phyloP scores from a whole-genome alignment of 805 yeast genomes.

The Saturnispora gosingensis region DNA sequence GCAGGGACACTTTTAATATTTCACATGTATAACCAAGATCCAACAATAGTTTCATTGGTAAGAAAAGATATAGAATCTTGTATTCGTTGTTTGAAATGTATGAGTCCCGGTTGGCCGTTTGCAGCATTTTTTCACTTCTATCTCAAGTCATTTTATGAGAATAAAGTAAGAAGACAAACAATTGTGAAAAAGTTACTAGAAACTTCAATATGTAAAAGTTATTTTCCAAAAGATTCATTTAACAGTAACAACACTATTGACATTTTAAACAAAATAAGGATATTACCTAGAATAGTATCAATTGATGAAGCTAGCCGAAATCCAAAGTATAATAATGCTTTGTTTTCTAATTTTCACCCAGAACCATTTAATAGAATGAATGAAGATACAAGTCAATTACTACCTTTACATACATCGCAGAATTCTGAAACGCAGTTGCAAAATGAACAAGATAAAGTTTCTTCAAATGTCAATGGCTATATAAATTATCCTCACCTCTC shows the following conservation, averaged over 20 bases:
- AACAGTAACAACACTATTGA: constrained; percentile 3
- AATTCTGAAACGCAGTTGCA: not conserved
- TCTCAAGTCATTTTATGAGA: constrained; percentile 35
- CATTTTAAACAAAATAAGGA: constrained; percentile 1
- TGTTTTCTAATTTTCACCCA: not conserved
- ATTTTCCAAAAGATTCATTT: not conserved
- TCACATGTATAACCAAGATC: constrained; percentile 37
- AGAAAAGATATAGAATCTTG: constrained; percentile 17
- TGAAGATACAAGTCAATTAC: not conserved
- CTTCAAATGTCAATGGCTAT: not conserved
- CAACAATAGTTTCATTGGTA: constrained; percentile 19
- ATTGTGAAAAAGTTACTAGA: constrained; percentile 13
- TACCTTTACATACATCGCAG: not conserved
- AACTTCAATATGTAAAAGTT: not conserved
- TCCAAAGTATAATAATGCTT: not conserved
- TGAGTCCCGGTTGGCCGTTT: constrained; percentile 46
- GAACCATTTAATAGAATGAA: not conserved
- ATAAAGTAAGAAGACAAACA: constrained; percentile 21
- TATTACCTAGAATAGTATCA: not conserved
- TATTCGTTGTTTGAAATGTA: constrained; percentile 27
- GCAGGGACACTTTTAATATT: constrained; percentile 66
- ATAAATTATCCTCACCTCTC: not conserved
- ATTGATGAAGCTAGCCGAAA: constrained; percentile 1
- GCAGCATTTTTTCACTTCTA: constrained; percentile 42
- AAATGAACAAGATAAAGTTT: not conserved